A percentile compares a stretch with the other conserved stretches of the same genome.
Conservation (phyloP, 768 basidiomycete species). For the Amylocystis lapponica region DNA sequence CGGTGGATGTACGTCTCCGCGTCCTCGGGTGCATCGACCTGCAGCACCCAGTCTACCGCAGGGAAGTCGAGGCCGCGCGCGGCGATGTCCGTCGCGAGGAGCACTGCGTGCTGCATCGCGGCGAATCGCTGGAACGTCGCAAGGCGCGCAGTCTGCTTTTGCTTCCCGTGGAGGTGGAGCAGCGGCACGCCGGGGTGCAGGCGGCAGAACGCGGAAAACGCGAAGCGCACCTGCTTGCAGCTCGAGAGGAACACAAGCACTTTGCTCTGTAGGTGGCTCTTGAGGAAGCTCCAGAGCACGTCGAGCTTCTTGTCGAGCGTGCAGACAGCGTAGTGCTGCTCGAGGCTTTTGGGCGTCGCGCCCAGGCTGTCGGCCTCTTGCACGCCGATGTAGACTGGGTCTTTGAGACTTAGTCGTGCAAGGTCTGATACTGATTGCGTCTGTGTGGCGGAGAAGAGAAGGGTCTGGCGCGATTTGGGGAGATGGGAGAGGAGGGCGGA, state of each 20-base stretch:
- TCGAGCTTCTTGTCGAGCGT: conserved; percentile 85
- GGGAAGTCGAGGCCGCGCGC: conserved; percentile 97
- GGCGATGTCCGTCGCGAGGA: conserved; percentile 95
- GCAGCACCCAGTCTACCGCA: conserved; percentile 93
- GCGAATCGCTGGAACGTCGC: conserved; percentile 83
- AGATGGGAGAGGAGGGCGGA: conserved; percentile 90
- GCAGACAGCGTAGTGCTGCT: conserved; percentile 85
- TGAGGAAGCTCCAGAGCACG: conserved; percentile 91
- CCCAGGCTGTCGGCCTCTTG: conserved; percentile 42
- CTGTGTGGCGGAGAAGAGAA: conserved; percentile 96
- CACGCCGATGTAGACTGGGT: conserved; percentile 71
- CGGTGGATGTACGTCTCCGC: conserved; percentile 97
- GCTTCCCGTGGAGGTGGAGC: conserved; percentile 94
- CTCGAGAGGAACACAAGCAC: conserved; percentile 91
- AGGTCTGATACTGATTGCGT: conserved; percentile 85
- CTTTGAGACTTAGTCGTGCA: conserved; percentile 82
- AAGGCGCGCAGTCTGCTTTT: conserved; percentile 88
- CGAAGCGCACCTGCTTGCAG: conserved; percentile 96
- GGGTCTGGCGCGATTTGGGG: conserved; percentile 86
- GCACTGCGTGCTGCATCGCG: conserved; percentile 70
- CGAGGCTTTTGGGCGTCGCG: conserved; percentile 70
- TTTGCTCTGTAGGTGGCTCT: conserved; percentile 87
- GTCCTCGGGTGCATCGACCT: conserved; percentile 94
- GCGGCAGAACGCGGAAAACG: conserved; percentile 91
- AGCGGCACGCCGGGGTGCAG: conserved; percentile 92